Percentiles rank a stretch among this genome's conserved stretches.
These are phyloP conservation scores for Aphanocladium album DNA, from an alignment of 2,329 filamentous ascomycete species.

Conservation along the genomic window DNA sequence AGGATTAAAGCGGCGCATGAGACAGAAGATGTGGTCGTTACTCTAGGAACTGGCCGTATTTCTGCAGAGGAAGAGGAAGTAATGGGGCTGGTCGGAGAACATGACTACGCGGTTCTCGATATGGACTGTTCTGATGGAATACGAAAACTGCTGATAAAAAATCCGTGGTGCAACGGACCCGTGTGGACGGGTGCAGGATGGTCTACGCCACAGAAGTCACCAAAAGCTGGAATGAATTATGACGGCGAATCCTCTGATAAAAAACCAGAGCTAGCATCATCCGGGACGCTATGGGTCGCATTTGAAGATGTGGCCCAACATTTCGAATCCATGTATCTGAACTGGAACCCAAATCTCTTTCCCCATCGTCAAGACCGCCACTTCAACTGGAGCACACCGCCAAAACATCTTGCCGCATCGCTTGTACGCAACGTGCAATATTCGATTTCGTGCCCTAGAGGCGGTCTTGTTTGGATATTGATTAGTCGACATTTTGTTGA, in stretches of 20 bases:
- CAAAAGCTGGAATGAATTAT: not conserved
- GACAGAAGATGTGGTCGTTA: conserved; percentile 77
- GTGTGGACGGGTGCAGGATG: conserved; percentile 57
- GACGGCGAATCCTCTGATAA: not conserved
- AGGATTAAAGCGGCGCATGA: conserved; percentile 70
- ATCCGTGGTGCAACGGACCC: conserved; percentile 86
- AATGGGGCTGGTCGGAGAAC: conserved; percentile 78
- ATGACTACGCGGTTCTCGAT: conserved; percentile 89
- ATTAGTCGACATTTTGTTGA: conserved; percentile 81
- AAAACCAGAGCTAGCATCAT: not conserved
- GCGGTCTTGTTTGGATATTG: conserved; percentile 73
- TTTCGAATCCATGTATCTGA: conserved; percentile 93
- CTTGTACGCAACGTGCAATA: conserved; percentile 67
- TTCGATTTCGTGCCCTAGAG: conserved; percentile 53
- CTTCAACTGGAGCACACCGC: conserved; percentile 70
- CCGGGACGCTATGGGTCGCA: conserved; percentile 91
- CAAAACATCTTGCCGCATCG: conserved; percentile 45
- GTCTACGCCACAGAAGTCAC: conserved; percentile 16
- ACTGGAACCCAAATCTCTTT: conserved; percentile 92
- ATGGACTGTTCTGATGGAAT: conserved; percentile 59
- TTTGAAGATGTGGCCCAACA: conserved; percentile 83
- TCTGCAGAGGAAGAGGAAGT: conserved; percentile 70
- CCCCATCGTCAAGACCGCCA: conserved; percentile 79
- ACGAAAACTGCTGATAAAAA: conserved; percentile 78
- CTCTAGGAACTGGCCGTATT: conserved; percentile 82